Evolutionary conservation across 2,329 filamentous ascomycete species (phyloP).

Genomic region (Aspergillus candidus): DNA sequence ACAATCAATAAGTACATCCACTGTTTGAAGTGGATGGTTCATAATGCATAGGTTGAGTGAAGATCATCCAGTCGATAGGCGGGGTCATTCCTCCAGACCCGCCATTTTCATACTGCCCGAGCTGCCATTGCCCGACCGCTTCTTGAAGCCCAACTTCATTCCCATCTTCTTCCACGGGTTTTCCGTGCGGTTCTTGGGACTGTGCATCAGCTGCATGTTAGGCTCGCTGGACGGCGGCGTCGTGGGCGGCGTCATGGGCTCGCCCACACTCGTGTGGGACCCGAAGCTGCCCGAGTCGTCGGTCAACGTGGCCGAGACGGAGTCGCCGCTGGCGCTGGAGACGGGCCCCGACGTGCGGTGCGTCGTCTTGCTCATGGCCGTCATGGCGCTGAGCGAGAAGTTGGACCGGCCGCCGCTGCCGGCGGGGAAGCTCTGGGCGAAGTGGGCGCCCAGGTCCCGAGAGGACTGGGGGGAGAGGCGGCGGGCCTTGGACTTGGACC

Average conservation of each 20-base stretch:
- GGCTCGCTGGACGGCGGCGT: slow-evolving; percentile 45
- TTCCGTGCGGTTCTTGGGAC: slow-evolving; percentile 39
- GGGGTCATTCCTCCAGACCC: slow-evolving; percentile 20
- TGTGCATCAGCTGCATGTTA: slow-evolving; percentile 24
- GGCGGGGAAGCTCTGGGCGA: slow-evolving; percentile 19
- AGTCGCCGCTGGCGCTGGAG: slow-evolving; percentile 35
- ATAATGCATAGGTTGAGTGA: not conserved
- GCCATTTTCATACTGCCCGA: slow-evolving; percentile 18
- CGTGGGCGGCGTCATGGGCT: slow-evolving; percentile 47
- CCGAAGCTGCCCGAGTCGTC: slow-evolving; percentile 43
- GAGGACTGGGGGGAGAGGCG: slow-evolving; percentile 30
- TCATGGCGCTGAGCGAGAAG: slow-evolving; percentile 27
- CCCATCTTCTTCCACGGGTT: slow-evolving; percentile 51
- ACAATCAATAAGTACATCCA: slow-evolving; percentile 2
- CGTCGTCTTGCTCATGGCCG: slow-evolving; percentile 29
- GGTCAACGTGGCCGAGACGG: slow-evolving; percentile 33
- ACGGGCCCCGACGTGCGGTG: slow-evolving; percentile 32
- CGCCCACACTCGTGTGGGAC: slow-evolving; percentile 36
- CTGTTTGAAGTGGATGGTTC: slow-evolving; percentile 1
- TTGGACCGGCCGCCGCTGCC: slow-evolving; percentile 23
- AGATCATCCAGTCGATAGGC: not conserved
- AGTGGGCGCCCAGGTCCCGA: slow-evolving; percentile 24
- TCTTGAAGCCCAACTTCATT: slow-evolving; percentile 44
- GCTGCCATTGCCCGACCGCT: slow-evolving; percentile 24
- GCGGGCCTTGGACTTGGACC: slow-evolving; percentile 24